Evolutionary conservation across 2,329 filamentous ascomycete genomes (phyloP).

Genomic region (Lasiodiplodia sp.): DNA sequence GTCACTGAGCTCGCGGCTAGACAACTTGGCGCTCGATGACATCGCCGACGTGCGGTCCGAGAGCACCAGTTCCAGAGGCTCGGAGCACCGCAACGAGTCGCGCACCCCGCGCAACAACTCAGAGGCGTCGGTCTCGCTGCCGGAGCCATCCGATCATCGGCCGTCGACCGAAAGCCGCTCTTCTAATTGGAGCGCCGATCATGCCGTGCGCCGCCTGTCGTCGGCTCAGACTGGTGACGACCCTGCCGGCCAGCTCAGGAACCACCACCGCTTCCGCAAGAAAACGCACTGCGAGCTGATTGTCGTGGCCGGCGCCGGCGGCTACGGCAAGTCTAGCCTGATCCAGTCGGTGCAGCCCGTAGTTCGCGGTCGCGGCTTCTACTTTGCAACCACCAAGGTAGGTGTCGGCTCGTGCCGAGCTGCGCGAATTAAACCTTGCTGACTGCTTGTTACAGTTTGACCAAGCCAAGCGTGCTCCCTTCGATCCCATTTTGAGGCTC

Average conservation of each 20-base stretch:
- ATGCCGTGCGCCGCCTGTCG: constrained; percentile 13
- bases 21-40: constrained; percentile 50
- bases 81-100: constrained; percentile 41
- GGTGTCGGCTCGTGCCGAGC: constrained; percentile 7
- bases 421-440: not conserved
- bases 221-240: constrained; percentile 23
- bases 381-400: constrained; percentile 64
- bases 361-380: constrained; percentile 63
- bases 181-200: constrained; percentile 14
- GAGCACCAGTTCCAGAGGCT: constrained; percentile 63
- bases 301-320: constrained; percentile 63
- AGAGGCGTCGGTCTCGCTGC: constrained; percentile 20
- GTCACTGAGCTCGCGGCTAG: constrained; percentile 30
- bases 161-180: constrained; percentile 27
- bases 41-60: constrained; percentile 50
- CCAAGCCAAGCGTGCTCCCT: constrained; percentile 64
- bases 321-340: constrained; percentile 67
- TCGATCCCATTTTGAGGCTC: constrained; percentile 67
- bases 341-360: constrained; percentile 64
- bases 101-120: constrained; percentile 30
- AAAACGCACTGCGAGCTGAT: constrained; percentile 67
- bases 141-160: constrained; percentile 23
- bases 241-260: constrained; percentile 15
- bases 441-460: constrained; percentile 55
- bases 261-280: constrained; percentile 21